Conservation (phyloP, 2,329 filamentous ascomycete genomes). For the Talaromyces verruculosus region DNA sequence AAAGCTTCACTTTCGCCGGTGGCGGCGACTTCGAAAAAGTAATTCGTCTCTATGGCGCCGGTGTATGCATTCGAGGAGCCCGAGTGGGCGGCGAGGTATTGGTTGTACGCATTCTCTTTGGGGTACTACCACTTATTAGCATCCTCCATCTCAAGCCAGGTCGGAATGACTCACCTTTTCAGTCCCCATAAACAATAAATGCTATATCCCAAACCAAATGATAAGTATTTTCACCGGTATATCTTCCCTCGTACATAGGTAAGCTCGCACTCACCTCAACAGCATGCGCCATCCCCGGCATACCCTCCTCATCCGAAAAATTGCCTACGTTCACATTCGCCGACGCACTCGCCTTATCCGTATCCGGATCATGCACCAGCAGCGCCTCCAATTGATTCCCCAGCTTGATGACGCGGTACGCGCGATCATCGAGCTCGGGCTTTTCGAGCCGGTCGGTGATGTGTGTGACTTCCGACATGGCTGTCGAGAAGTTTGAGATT, state of each 20-base stretch:
- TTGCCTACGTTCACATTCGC: constrained; percentile 95
- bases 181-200: constrained; percentile 97
- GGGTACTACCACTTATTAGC: constrained; percentile 62
- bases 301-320: constrained; percentile 85
- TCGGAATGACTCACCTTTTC: constrained; percentile 65
- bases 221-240: background rate
- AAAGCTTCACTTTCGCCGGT: constrained; percentile 56
- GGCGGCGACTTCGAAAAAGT: constrained; percentile 92
- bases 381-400: constrained; percentile 86
- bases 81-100: constrained; percentile 86
- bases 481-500: constrained; percentile 23
- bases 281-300: constrained; percentile 93
- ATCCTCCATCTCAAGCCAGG: too few relatives aligned
- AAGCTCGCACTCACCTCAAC: constrained; percentile 58
- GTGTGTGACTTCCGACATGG: constrained; percentile 35
- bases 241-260: background rate
- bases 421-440: constrained; percentile 78
- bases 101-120: constrained; percentile 90
- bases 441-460: constrained; percentile 75
- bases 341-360: constrained; percentile 93
- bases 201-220: constrained; percentile 39
- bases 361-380: constrained; percentile 88
- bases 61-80: constrained; percentile 96
- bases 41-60: constrained; percentile 89
- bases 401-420: constrained; percentile 82